Percentiles rank a stretch among this genome's conserved stretches.
phyloP scores from a whole-genome alignment of 345 rosid genomes.

The Eucalyptus victrix region DNA sequence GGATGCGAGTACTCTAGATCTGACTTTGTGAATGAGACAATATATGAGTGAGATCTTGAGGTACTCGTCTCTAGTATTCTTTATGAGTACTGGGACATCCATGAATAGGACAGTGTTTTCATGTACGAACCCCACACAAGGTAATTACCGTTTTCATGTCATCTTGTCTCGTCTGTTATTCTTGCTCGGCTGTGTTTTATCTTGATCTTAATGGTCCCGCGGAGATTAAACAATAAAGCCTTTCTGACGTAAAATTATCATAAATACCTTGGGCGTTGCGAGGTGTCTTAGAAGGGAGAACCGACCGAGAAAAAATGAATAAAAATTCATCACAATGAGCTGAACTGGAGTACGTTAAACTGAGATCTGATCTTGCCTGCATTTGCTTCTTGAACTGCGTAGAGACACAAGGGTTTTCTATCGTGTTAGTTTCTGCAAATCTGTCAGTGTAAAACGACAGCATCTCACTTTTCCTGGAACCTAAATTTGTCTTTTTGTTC shows the following conservation, averaged over 20 bases:
- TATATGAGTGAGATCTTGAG: constrained; percentile 52
- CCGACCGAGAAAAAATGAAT: background rate
- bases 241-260: background rate
- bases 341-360: background rate
- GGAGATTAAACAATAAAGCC: background rate
- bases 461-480: background rate
- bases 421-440: background rate
- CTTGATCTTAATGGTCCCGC: background rate
- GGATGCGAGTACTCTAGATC: constrained; percentile 67
- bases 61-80: constrained; percentile 24
- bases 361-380: background rate
- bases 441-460: background rate
- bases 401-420: background rate
- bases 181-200: background rate
- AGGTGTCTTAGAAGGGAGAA: background rate
- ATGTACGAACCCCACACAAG: background rate
- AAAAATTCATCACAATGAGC: background rate
- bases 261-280: background rate
- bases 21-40: constrained; percentile 65
- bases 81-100: background rate
- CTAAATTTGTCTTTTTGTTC: background rate
- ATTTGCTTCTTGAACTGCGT: background rate
- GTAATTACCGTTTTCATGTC: background rate
- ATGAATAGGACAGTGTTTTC: background rate
- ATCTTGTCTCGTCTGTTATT: background rate